phyloP scores from a whole-genome alignment of 768 basidiomycete genomes.

The Tricholoma saponaceum region DNA sequence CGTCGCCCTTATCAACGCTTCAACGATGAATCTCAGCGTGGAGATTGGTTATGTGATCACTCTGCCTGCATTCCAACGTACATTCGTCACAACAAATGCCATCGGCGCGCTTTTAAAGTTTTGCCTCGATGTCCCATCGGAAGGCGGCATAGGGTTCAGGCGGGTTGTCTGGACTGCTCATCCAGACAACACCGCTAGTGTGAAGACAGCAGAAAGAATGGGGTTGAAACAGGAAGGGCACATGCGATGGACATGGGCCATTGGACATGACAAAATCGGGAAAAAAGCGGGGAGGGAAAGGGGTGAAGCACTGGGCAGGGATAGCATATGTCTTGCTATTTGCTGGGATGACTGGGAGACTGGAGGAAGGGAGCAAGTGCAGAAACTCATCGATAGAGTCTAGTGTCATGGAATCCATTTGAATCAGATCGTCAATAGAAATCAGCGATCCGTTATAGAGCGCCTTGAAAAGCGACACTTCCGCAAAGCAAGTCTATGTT shows the following conservation, averaged over 20 bases:
- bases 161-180: constrained; percentile 54
- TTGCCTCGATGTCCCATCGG: constrained; percentile 29
- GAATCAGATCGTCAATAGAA: too few species aligned
- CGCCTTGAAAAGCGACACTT: too few species aligned
- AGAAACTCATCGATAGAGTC: constrained; percentile 26
- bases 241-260: constrained; percentile 44
- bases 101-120: constrained; percentile 34
- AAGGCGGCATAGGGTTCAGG: constrained; percentile 46
- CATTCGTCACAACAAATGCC: constrained; percentile 46
- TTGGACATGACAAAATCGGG: constrained; percentile 29
- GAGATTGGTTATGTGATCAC: constrained; percentile 47
- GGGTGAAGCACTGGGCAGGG: constrained; percentile 30
- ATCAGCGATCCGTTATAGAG: too few species aligned
- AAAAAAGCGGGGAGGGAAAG: constrained; percentile 17
- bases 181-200: constrained; percentile 38
- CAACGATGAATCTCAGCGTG: constrained; percentile 24
- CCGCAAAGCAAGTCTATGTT: neutral
- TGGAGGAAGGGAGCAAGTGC: constrained; percentile 31
- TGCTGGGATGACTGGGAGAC: constrained; percentile 55
- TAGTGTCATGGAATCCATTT: neutral
- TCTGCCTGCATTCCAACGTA: constrained; percentile 34
- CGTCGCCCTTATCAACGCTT: constrained; percentile 26
- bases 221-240: constrained; percentile 49
- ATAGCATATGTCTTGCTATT: constrained; percentile 33
- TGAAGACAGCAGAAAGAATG: constrained; percentile 45